These are phyloP conservation scores for Paramecium primaurelia DNA, from an alignment of 73 alveolate genomes.

Conservation along the genomic window DNA sequence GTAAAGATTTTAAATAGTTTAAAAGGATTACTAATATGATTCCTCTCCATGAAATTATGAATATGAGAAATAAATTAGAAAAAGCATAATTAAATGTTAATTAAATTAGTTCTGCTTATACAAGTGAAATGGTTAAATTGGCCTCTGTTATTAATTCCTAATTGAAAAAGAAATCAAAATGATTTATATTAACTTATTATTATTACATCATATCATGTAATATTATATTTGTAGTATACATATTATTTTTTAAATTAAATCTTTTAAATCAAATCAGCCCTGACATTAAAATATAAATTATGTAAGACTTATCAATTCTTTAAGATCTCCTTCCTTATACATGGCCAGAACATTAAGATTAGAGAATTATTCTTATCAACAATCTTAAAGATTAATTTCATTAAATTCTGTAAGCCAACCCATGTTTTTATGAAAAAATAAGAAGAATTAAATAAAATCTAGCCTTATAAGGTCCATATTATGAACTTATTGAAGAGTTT, in stretches of 20 bases:
- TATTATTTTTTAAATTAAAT: not conserved
- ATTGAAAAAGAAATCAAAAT: constrained; percentile 1
- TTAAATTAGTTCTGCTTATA: constrained; percentile 1
- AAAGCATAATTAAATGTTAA: not conserved
- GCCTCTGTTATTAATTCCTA: constrained; percentile 17
- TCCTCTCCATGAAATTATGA: constrained; percentile 27
- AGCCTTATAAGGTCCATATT: not conserved
- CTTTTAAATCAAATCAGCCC: not conserved
- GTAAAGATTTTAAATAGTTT: not conserved
- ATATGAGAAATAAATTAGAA: constrained; percentile 9
- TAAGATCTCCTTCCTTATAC: not conserved
- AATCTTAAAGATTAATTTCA: not conserved
- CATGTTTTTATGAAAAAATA: not conserved
- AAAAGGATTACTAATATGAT: not conserved
- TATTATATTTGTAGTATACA: not conserved
- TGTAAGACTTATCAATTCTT: not conserved
- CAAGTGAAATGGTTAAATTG: constrained; percentile 31
- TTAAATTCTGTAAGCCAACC: not conserved
- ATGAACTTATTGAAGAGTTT: not conserved
- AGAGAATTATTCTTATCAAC: not conserved
- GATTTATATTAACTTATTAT: not conserved
- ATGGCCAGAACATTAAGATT: not conserved
- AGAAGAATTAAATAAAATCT: not conserved
- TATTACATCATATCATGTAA: not conserved
- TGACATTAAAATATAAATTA: not conserved